Evolutionary conservation across 2,329 filamentous ascomycete species (phyloP).

Genomic region (Pseudogymnoascus sp.): DNA sequence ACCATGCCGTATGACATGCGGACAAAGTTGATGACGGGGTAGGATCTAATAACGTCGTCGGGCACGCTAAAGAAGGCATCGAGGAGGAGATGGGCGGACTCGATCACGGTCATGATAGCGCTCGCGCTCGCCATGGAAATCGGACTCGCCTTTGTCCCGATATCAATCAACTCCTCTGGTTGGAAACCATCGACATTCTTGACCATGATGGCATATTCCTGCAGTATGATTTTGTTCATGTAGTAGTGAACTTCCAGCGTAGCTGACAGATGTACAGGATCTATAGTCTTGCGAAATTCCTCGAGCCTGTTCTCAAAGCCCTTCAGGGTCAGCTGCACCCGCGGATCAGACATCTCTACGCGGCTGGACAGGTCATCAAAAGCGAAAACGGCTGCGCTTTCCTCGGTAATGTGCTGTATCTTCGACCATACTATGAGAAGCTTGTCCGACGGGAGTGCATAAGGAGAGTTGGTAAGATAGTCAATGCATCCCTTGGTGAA

Average conservation of each 20-base stretch:
- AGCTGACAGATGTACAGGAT: slow-evolving; percentile 23
- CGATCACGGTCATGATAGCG: slow-evolving; percentile 42
- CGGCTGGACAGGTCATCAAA: slow-evolving; percentile 32
- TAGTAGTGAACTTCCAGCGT: slow-evolving; percentile 35
- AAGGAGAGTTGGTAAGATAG: slow-evolving; percentile 29
- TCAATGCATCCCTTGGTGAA: slow-evolving; percentile 36
- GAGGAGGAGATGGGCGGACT: slow-evolving; percentile 42
- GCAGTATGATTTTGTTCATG: slow-evolving; percentile 46
- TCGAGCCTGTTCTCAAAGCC: slow-evolving; percentile 44
- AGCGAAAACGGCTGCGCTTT: slow-evolving; percentile 44
- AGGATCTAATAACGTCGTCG: slow-evolving; percentile 35
- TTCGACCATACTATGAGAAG: slow-evolving; percentile 32
- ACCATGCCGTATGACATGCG: slow-evolving; percentile 45
- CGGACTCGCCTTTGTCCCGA: slow-evolving; percentile 21
- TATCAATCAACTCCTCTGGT: slow-evolving; percentile 18
- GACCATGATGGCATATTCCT: slow-evolving; percentile 49
- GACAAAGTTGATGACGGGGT: slow-evolving; percentile 43
- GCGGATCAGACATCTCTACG: slow-evolving; percentile 43
- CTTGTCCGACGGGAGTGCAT: slow-evolving; percentile 29
- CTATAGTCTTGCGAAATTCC: slow-evolving; percentile 34
- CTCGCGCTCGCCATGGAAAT: slow-evolving; percentile 39
- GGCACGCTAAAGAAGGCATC: slow-evolving; percentile 41
- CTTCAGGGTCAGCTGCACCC: slow-evolving; percentile 44
- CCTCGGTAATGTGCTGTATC: slow-evolving; percentile 42
- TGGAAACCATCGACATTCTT: slow-evolving; percentile 45